Evolutionary conservation across 140 eudicot species (phyloP).

Genomic region (Cichorium intybus): DNA sequence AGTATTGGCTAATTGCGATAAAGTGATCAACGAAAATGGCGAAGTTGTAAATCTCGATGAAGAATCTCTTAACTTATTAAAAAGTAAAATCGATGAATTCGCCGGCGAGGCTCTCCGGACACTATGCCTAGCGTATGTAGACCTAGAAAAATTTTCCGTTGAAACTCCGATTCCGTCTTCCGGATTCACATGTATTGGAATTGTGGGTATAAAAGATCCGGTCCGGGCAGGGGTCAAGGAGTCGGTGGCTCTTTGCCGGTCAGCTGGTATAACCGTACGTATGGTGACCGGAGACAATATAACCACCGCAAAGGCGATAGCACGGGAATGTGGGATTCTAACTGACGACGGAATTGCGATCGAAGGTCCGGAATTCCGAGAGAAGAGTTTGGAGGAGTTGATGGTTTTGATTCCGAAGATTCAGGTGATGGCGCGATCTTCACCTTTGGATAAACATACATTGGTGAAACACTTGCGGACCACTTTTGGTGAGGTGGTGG

Average conservation of each 20-base stretch:
- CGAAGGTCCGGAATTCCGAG: slow-evolving; percentile 96
- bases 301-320: slow-evolving; percentile 93
- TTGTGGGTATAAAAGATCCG: slow-evolving; percentile 97
- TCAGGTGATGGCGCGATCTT: slow-evolving; percentile 99
- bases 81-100: slow-evolving; percentile 57
- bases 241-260: slow-evolving; percentile 91
- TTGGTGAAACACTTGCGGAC: slow-evolving; percentile 88
- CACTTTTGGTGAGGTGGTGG: slow-evolving; percentile 93
- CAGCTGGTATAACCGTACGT: slow-evolving; percentile 94
- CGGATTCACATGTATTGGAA: slow-evolving; percentile 83
- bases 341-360: slow-evolving; percentile 94
- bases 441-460: slow-evolving; percentile 92
- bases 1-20: slow-evolving; percentile 82
- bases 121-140: slow-evolving; percentile 81
- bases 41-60: slow-evolving; percentile 73
- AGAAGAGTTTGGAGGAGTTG: slow-evolving; percentile 69
- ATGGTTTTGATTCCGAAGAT: slow-evolving; percentile 74
- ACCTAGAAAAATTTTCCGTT: slow-evolving; percentile 55
- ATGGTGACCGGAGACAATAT: slow-evolving; percentile 99
- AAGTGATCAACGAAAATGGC: slow-evolving; percentile 63
- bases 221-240: slow-evolving; percentile 96
- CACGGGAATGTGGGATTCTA: slow-evolving; percentile 97
- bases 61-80: slow-evolving; percentile 38
- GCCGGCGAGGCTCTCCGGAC: slow-evolving; percentile 95
- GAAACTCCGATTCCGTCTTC: slow-evolving; percentile 64